Conservation (phyloP, 768 basidiomycete species). For the Lactifluus rugatus region DNA sequence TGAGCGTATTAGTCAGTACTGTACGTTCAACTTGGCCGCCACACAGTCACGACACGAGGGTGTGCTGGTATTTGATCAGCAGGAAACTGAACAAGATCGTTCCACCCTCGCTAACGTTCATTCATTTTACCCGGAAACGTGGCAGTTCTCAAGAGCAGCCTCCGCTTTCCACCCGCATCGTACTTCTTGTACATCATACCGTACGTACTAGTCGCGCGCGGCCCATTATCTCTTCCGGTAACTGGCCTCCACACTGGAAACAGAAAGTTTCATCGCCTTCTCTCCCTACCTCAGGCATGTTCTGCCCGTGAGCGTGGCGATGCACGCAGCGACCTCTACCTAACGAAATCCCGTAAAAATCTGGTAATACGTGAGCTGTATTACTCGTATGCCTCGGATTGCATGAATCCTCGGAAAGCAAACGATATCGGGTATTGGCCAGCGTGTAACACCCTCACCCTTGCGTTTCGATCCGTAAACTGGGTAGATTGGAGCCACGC, state of each 20-base stretch:
- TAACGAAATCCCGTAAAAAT: constrained; percentile 2
- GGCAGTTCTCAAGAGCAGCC: background rate
- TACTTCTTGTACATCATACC: constrained; percentile 15
- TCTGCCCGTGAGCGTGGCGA: constrained; percentile 1
- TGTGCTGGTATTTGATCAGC: background rate
- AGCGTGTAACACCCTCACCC: background rate
- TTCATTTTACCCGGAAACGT: background rate
- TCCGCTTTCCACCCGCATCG: constrained; percentile 15
- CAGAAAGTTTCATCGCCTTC: background rate
- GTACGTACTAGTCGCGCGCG: constrained; percentile 1
- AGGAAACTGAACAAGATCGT: background rate
- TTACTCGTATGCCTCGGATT: background rate
- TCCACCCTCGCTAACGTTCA: background rate
- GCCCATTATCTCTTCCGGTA: background rate
- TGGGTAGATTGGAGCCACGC: background rate
- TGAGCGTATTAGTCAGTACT: too few species aligned
- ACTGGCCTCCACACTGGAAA: background rate
- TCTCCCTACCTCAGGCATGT: background rate
- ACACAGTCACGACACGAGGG: too few species aligned
- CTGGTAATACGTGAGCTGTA: background rate
- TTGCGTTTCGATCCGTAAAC: constrained; percentile 1
- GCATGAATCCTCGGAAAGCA: constrained; percentile 5
- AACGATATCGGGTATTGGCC: background rate
- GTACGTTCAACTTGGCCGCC: too few species aligned
- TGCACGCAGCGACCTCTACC: background rate